Evolutionary conservation across 1,284 basidiomycete genomes (phyloP).

Genomic region (Trichosporon asahii): DNA sequence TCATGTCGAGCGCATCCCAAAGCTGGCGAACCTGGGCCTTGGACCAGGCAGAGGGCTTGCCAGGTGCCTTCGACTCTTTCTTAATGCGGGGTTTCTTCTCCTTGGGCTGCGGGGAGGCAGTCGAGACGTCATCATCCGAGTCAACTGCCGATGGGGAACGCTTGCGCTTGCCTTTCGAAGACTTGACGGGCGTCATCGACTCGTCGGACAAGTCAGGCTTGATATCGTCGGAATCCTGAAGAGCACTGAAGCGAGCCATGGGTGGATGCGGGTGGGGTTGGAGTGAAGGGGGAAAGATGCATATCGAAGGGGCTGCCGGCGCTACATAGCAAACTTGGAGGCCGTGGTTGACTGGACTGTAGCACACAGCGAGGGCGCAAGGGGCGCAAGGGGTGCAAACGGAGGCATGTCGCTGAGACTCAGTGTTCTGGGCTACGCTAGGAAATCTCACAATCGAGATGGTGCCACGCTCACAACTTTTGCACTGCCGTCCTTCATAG

Average conservation of each 20-base stretch:
- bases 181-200: not conserved
- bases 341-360: not conserved
- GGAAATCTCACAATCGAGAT: too few relatives aligned
- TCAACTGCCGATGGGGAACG: not conserved
- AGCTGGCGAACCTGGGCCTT: conserved; percentile 12
- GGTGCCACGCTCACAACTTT: too few relatives aligned
- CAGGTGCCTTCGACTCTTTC: not conserved
- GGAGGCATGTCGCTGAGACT: not conserved
- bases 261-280: not conserved
- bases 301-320: not conserved
- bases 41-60: not conserved
- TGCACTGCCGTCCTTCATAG: too few relatives aligned
- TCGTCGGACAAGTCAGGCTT: not conserved
- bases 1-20: conserved; percentile 14
- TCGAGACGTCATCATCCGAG: not conserved
- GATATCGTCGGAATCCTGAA: not conserved
- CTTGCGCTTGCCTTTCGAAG: not conserved
- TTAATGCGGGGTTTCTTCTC: not conserved
- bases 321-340: not conserved
- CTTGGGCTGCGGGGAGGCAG: not conserved
- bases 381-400: not conserved
- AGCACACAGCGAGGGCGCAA: not conserved
- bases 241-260: not conserved
- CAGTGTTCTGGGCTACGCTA: too few relatives aligned
- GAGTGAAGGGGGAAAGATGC: not conserved